Evolutionary conservation across 352 stramenopile genomes (phyloP), one percentile per base, ranked within the genome.

Genomic region (Phytophthora ramorum): DNA sequence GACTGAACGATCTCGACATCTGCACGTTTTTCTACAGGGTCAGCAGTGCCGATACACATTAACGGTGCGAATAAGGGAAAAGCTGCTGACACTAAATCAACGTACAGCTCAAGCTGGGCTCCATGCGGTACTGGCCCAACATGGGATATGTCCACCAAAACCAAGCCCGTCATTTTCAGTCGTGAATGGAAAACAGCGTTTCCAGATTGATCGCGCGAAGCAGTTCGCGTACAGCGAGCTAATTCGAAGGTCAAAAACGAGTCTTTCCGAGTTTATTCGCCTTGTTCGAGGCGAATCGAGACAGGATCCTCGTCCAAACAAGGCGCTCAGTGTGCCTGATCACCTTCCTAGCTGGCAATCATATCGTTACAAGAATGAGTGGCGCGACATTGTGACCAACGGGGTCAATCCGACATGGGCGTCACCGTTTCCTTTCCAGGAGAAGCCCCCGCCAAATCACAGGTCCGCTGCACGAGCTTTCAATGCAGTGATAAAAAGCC

Each of bases 171-270:
- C 17, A 0, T 43, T n/a, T 1, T 19, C 10, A 17, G 1, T 5
- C 1, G 4, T 0, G 5, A 28, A 53, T 1, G 45, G 45, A 3
- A n/a, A n/a, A n/a, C n/a, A n/a, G n/a, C n/a, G n/a, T n/a, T n/a
- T n/a, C n/a, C n/a, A n/a, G n/a, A 41, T 73, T 2, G 65, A 68
- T 22, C 47, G 38, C 0, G 12, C 26, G 0, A 73, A 68, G 20
- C 40, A 53, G 12, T 16, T 1, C 0, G 52, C 28, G 0, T 68
- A 68, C 46, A 65, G 65, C 26, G 57, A 59, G 9, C 16, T 67
- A 0, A 20, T 72, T 1, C 45, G 65, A 6, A 14, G 65, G 7
- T 43, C 58, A 12, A 49, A 34, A 6, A 48, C 68, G 34, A 12
- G 7, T 0, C 51, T 67, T 0, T 45, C 51, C 0, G 51, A 67